Conservation (phyloP, 805 yeast species). For the Candida caryicola region DNA sequence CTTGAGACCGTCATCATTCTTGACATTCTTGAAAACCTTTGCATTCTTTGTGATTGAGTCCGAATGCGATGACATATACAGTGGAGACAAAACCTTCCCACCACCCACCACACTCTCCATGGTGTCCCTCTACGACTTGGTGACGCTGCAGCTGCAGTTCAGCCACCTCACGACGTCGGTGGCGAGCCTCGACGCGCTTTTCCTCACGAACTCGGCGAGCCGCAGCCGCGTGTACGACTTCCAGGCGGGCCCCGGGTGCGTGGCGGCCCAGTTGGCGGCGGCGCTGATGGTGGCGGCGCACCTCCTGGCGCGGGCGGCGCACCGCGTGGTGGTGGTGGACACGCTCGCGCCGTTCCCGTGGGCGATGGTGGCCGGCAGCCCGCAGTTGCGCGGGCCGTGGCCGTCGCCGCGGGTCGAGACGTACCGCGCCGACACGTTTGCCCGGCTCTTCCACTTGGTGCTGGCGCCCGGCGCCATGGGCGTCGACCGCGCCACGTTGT, state of each 20-base stretch:
- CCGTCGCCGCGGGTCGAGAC: constrained; percentile 9
- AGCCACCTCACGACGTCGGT: constrained; percentile 26
- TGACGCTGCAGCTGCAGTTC: constrained; percentile 25
- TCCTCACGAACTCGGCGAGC: constrained; percentile 13
- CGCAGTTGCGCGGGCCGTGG: constrained; percentile 22
- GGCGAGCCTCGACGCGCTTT: constrained; percentile 26
- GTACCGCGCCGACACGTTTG: constrained; percentile 27
- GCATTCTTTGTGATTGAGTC: background rate
- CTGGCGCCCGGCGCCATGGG: background rate
- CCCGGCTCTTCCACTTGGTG: constrained; percentile 19
- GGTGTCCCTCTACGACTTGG: constrained; percentile 33
- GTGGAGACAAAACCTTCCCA: background rate
- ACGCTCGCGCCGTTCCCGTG: constrained; percentile 31
- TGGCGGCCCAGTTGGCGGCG: constrained; percentile 18
- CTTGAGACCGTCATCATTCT: no score
- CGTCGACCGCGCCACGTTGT: constrained; percentile 12
- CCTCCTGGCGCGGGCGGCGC: constrained; percentile 13
- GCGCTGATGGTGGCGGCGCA: constrained; percentile 29
- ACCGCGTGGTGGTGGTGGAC: constrained; percentile 29
- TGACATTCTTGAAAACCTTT: no score
- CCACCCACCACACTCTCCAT: constrained; percentile 10
- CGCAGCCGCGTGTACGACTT: constrained; percentile 31
- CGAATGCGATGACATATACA: background rate
- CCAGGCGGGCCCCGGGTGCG: constrained; percentile 35
- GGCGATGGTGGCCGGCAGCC: constrained; percentile 19